Conservation (phyloP, 2,329 filamentous ascomycete species). For the Talaromyces marneffei region DNA sequence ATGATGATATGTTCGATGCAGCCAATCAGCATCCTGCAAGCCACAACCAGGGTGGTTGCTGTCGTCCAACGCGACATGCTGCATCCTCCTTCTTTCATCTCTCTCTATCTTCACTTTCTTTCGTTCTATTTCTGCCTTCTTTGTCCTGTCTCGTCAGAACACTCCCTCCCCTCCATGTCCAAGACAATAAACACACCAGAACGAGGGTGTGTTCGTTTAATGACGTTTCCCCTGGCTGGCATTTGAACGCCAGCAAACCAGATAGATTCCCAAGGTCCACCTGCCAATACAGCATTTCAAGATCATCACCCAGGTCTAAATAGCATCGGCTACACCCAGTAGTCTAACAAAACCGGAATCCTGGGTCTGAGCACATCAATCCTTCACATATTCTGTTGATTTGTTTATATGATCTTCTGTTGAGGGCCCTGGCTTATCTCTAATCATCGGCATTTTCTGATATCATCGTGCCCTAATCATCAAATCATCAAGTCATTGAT, state of each 20-base stretch:
- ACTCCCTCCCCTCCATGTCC: background rate
- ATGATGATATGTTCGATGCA: background rate
- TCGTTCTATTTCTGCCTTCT: background rate
- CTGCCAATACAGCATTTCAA: constrained; percentile 6
- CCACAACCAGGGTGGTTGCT: background rate
- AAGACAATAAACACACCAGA: background rate
- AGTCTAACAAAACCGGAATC: background rate
- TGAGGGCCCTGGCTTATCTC: background rate
- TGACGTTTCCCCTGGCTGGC: constrained; percentile 8
- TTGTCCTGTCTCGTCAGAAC: background rate
- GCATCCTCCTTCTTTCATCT: background rate
- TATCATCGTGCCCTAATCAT: background rate
- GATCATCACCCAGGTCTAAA: background rate
- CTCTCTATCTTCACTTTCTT: background rate
- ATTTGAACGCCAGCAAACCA: constrained; percentile 7
- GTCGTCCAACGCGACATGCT: constrained; percentile 1
- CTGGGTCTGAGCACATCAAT: background rate
- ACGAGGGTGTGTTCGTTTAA: constrained; percentile 7
- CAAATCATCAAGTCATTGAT: background rate
- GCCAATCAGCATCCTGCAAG: constrained; percentile 1
- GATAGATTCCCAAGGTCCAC: background rate
- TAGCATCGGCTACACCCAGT: background rate
- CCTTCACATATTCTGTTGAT: background rate
- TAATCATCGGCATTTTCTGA: constrained; percentile 3
- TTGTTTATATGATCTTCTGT: background rate